These are phyloP conservation scores for Stromatinia cepivora DNA, from an alignment of 2,329 filamentous ascomycete genomes.

Conservation along the genomic window DNA sequence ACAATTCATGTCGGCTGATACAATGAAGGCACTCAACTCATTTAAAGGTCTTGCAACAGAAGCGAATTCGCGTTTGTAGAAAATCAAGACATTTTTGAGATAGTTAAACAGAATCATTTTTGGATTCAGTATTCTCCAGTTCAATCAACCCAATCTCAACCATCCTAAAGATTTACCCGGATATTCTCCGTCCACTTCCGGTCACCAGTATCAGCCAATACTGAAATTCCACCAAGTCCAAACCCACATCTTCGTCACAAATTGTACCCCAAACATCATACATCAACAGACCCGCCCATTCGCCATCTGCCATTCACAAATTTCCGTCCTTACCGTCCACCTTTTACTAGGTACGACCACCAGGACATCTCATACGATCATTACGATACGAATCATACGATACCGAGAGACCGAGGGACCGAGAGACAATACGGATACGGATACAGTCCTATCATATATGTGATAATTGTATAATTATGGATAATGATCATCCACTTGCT, in stretches of 20 bases:
- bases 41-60: too few relatives aligned
- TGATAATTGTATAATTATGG: background rate
- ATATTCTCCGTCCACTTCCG: conserved; percentile 12
- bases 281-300: background rate
- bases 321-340: conserved; percentile 13
- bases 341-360: background rate
- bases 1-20: too few relatives aligned
- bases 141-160: too few relatives aligned
- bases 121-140: too few relatives aligned
- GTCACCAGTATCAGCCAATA: background rate
- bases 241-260: background rate
- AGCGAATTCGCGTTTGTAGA: too few relatives aligned
- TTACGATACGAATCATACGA: background rate
- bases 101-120: too few relatives aligned
- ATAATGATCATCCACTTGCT: background rate
- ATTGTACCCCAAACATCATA: background rate
- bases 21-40: too few relatives aligned
- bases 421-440: background rate
- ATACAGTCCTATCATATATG: background rate
- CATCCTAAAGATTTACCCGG: background rate
- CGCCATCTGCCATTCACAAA: background rate
- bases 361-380: background rate
- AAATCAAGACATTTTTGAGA: too few relatives aligned
- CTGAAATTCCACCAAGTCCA: background rate
- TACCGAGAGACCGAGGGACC: background rate